These are phyloP conservation scores for Thraustochytrium sp. DNA, from an alignment of 352 stramenopile genomes.

Conservation along the genomic window DNA sequence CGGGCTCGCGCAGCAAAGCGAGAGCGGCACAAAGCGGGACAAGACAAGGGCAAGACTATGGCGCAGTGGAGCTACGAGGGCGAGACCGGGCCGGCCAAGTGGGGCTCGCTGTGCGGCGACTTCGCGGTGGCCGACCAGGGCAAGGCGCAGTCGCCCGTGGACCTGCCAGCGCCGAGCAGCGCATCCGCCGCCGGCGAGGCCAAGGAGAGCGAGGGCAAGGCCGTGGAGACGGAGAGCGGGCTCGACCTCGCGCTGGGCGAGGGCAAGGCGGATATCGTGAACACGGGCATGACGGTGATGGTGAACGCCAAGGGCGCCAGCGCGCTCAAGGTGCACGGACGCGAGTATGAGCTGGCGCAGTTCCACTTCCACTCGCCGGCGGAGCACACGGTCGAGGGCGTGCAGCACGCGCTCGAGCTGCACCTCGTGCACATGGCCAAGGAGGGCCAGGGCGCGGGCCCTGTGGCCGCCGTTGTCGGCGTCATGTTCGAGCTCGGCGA, in stretches of 20 bases:
- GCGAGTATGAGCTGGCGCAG: conserved; percentile 9
- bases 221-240: neutral
- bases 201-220: neutral
- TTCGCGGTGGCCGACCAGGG: neutral
- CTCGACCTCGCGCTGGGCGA: neutral
- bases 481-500: conserved; percentile 60
- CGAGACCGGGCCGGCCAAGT: neutral
- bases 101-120: neutral
- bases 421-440: conserved; percentile 64
- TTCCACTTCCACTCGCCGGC: conserved; percentile 48
- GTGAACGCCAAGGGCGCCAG: neutral
- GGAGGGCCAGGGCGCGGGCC: conserved; percentile 50
- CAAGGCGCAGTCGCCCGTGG: conserved; percentile 1
- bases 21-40: neutral
- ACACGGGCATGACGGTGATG: neutral
- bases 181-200: neutral
- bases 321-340: neutral
- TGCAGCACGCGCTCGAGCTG: conserved; percentile 61
- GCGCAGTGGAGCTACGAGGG: neutral
- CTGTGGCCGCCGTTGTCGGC: conserved; percentile 58
- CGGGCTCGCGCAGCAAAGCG: no score
- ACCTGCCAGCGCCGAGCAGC: neutral
- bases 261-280: neutral
- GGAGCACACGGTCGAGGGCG: conserved; percentile 65
- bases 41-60: neutral